These are phyloP conservation scores for Babesia ovis DNA, from an alignment of 169 alveolate species.

Conservation along the genomic window DNA sequence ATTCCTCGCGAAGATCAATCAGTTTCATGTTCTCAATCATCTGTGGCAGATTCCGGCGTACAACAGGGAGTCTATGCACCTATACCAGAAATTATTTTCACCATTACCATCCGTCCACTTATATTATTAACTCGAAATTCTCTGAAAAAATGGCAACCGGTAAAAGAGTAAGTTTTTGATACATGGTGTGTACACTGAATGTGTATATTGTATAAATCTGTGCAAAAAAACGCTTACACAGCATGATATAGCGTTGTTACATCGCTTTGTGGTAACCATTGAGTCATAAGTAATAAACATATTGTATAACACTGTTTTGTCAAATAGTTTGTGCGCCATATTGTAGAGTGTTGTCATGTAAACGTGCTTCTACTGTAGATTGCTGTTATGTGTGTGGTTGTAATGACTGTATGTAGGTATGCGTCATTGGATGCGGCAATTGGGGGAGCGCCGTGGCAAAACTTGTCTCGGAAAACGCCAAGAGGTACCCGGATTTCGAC, in stretches of 20 bases:
- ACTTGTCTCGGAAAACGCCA: slow-evolving; percentile 74
- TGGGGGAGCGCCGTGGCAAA: slow-evolving; percentile 88
- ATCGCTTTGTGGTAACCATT: too few species aligned
- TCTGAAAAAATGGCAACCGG: slow-evolving; percentile 9
- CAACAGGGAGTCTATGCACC: background rate
- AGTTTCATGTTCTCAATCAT: background rate
- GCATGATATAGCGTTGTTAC: too few species aligned
- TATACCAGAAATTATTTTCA: background rate
- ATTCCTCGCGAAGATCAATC: background rate
- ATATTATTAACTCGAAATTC: background rate
- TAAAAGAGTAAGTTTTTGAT: slow-evolving; percentile 10
- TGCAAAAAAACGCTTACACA: too few species aligned
- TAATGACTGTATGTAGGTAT: slow-evolving; percentile 64
- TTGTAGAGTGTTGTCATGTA: too few species aligned
- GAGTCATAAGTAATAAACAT: too few species aligned
- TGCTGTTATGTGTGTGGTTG: too few species aligned
- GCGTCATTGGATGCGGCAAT: slow-evolving; percentile 85
- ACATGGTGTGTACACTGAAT: background rate
- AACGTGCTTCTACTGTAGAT: too few species aligned
- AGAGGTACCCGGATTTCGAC: slow-evolving; percentile 65
- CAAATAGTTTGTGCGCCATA: background rate
- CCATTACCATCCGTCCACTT: background rate
- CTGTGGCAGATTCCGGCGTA: background rate
- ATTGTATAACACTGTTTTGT: too few species aligned
- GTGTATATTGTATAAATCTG: too few species aligned